A percentile compares a stretch with the other conserved stretches of the same genome.
Conservation (phyloP, 2,329 filamentous ascomycete genomes). For the Hypoxylon rubiginosum region DNA sequence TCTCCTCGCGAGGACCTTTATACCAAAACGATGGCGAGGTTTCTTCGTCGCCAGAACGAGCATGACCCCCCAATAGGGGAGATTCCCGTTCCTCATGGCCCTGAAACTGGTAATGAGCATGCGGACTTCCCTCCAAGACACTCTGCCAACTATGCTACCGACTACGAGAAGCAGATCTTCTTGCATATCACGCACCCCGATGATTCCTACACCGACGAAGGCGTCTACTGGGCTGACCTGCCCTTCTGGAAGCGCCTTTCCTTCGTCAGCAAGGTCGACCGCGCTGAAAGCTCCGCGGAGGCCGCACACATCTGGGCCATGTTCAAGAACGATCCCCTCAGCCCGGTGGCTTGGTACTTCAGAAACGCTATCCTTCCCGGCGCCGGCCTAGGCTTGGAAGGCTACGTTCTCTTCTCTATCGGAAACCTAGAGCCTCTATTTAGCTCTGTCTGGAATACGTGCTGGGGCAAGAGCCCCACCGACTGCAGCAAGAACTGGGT, state of each 20-base stretch:
- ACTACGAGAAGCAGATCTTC: constrained; percentile 74
- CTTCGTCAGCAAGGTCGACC: constrained; percentile 83
- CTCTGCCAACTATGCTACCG: constrained; percentile 57
- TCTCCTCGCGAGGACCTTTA: constrained; percentile 4
- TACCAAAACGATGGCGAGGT: constrained; percentile 51
- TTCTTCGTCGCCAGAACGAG: constrained; percentile 56
- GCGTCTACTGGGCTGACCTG: constrained; percentile 94
- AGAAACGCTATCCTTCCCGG: constrained; percentile 92
- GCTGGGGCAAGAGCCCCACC: constrained; percentile 75
- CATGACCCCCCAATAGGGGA: constrained; percentile 63
- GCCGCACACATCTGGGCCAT: constrained; percentile 76
- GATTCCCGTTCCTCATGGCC: constrained; percentile 69
- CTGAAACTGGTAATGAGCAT: constrained; percentile 63
- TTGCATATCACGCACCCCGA: constrained; percentile 86
- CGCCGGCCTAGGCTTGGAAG: constrained; percentile 91
- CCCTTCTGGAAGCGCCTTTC: constrained; percentile 75
- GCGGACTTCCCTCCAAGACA: constrained; percentile 60
- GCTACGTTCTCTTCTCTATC: constrained; percentile 97
- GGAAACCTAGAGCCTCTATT: constrained; percentile 92
- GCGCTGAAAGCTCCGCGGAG: constrained; percentile 77
- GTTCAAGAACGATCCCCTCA: constrained; percentile 88
- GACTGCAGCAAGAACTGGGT: constrained; percentile 86
- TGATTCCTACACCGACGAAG: constrained; percentile 85
- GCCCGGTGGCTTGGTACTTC: constrained; percentile 87
- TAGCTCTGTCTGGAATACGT: constrained; percentile 77